Percentiles rank a stretch among this genome's conserved stretches.
Conservation (phyloP, 805 yeast genomes). For the Yarrowia yakushimensis region DNA sequence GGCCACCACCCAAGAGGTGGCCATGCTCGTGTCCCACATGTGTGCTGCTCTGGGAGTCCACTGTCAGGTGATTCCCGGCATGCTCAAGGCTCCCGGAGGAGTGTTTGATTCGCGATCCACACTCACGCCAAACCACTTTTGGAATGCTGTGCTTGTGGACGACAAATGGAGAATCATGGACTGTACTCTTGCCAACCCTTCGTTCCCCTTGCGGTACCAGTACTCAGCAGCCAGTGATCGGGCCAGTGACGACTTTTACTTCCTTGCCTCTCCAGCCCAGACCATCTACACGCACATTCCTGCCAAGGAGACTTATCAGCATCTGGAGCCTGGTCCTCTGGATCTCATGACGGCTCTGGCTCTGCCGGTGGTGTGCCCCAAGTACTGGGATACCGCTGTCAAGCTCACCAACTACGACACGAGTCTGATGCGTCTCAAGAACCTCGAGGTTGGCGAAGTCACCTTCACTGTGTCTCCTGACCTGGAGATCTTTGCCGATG, state of each 20-base stretch:
- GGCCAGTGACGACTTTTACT: slow-evolving; percentile 59
- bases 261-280: slow-evolving; percentile 70
- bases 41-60: slow-evolving; percentile 66
- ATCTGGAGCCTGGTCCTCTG: slow-evolving; percentile 70
- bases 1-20: slow-evolving; percentile 68
- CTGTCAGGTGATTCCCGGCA: slow-evolving; percentile 76
- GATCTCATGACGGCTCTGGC: slow-evolving; percentile 74
- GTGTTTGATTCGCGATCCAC: slow-evolving; percentile 43
- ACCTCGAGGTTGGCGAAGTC: slow-evolving; percentile 75
- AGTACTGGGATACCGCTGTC: slow-evolving; percentile 60
- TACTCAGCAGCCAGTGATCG: slow-evolving; percentile 39
- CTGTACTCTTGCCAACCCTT: slow-evolving; percentile 57
- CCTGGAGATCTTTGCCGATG: slow-evolving; percentile 59
- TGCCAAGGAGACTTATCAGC: slow-evolving; percentile 72
- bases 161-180: slow-evolving; percentile 81
- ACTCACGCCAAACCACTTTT: slow-evolving; percentile 70
- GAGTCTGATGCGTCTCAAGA: slow-evolving; percentile 67
- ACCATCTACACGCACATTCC: slow-evolving; percentile 87
- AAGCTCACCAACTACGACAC: slow-evolving; percentile 67
- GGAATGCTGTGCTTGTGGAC: slow-evolving; percentile 77
- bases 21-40: slow-evolving; percentile 70
- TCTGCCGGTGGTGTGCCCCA: slow-evolving; percentile 83
- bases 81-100: slow-evolving; percentile 73
- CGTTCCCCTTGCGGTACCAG: slow-evolving; percentile 50
- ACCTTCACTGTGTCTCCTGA: slow-evolving; percentile 68